Evolutionary conservation across 192 early-diverging fungal species (phyloP).

Genomic region (Linnemannia exigua): DNA sequence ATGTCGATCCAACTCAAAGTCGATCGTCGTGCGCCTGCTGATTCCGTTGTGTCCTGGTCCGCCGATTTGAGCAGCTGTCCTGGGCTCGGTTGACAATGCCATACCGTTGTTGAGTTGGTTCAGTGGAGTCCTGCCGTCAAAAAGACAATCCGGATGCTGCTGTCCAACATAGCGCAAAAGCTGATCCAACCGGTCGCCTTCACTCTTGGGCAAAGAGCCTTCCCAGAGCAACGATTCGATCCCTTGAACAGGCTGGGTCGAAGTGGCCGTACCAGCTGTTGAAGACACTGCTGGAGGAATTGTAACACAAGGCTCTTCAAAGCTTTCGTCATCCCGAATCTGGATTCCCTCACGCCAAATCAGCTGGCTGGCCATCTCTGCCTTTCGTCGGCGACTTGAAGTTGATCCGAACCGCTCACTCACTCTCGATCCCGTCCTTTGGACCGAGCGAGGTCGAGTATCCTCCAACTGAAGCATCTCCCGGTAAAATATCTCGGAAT

Average conservation of each 20-base stretch:
- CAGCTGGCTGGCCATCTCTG: slow-evolving; percentile 53
- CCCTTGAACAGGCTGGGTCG: background rate
- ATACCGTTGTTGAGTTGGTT: slow-evolving; percentile 57
- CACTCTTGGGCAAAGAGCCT: slow-evolving; percentile 23
- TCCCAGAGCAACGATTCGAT: slow-evolving; percentile 61
- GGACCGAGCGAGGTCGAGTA: slow-evolving; percentile 27
- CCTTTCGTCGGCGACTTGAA: slow-evolving; percentile 22
- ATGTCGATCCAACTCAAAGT: slow-evolving; percentile 63
- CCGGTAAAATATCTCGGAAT: slow-evolving; percentile 80
- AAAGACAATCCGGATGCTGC: slow-evolving; percentile 72
- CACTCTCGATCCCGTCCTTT: slow-evolving; percentile 21
- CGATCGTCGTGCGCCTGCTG: slow-evolving; percentile 38
- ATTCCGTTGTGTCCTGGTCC: background rate
- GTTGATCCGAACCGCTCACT: slow-evolving; percentile 43
- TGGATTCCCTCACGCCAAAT: slow-evolving; percentile 43
- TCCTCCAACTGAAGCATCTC: slow-evolving; percentile 41
- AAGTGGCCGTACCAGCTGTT: background rate
- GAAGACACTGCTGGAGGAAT: background rate
- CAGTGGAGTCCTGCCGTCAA: slow-evolving; percentile 60
- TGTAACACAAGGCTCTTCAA: background rate
- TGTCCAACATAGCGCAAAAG: slow-evolving; percentile 72
- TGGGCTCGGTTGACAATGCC: slow-evolving; percentile 38
- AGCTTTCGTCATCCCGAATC: slow-evolving; percentile 38
- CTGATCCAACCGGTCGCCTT: slow-evolving; percentile 70
- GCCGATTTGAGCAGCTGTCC: background rate